Evolutionary conservation across 1,139 yeast genomes (phyloP).

Genomic region (Yamadazyma sp.): DNA sequence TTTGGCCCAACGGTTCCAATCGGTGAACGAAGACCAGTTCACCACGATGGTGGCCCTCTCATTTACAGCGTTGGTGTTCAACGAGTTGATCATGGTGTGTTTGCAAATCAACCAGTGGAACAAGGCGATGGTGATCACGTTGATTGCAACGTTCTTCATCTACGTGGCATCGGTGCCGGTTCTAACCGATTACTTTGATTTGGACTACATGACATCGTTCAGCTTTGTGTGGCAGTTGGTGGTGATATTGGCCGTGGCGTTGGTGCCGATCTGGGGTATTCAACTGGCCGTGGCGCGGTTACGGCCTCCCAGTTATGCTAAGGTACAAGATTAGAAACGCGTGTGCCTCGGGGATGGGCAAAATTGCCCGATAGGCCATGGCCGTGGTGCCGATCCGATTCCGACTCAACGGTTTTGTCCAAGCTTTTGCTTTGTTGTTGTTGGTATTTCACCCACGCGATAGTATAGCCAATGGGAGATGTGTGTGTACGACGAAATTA

Average conservation of each 20-base stretch:
- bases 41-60: conserved; percentile 81
- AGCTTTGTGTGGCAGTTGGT: conserved; percentile 69
- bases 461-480: too few relatives aligned
- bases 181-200: conserved; percentile 78
- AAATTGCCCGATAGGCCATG: too few relatives aligned
- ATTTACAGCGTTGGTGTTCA: conserved; percentile 75
- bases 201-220: conserved; percentile 58
- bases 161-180: conserved; percentile 80
- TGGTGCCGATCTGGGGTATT: conserved; percentile 88
- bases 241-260: conserved; percentile 65
- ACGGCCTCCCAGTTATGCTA: conserved; percentile 96
- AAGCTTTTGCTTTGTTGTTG: not conserved
- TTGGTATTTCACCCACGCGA: too few relatives aligned
- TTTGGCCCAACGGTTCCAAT: conserved; percentile 71
- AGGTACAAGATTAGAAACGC: conserved; percentile 65
- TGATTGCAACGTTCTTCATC: conserved; percentile 64
- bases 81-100: conserved; percentile 92
- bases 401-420: not conserved
- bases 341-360: not conserved
- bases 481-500: too few relatives aligned
- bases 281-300: conserved; percentile 71
- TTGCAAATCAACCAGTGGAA: conserved; percentile 91
- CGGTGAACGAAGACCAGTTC: conserved; percentile 56
- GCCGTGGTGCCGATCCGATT: too few relatives aligned
- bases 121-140: conserved; percentile 69